These are phyloP conservation scores for Leptodontidium sp. DNA, from an alignment of 2,329 filamentous ascomycete genomes.

Conservation along the genomic window DNA sequence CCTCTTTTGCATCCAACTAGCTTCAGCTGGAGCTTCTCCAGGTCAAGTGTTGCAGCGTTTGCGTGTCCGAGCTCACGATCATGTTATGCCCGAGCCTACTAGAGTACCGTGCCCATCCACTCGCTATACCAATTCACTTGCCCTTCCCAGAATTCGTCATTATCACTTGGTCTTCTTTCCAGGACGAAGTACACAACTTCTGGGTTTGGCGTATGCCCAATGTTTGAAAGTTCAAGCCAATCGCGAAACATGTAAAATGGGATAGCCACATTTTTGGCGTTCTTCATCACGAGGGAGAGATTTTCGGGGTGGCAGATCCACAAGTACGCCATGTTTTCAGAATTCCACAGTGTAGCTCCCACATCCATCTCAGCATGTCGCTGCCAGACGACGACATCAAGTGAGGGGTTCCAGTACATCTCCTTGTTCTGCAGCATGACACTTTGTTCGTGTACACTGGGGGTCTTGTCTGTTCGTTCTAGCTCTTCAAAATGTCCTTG, in stretches of 20 bases:
- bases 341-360: neutral
- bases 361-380: neutral
- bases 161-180: neutral
- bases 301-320: neutral
- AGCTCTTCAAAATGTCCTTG: neutral
- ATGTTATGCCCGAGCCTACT: neutral
- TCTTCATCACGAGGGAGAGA: neutral
- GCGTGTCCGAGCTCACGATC: neutral
- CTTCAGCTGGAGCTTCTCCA: neutral
- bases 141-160: neutral
- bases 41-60: neutral
- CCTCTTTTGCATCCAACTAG: neutral
- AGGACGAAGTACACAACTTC: neutral
- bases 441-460: neutral
- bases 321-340: neutral
- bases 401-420: neutral
- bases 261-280: neutral
- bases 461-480: neutral
- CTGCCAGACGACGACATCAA: neutral
- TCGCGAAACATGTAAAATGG: neutral
- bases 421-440: neutral
- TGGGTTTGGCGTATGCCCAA: neutral
- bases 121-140: neutral
- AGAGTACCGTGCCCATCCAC: neutral
- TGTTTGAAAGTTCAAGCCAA: neutral